Evolutionary conservation across 2,329 filamentous ascomycete species (phyloP).

Genomic region (Sporothrix schenckii): DNA sequence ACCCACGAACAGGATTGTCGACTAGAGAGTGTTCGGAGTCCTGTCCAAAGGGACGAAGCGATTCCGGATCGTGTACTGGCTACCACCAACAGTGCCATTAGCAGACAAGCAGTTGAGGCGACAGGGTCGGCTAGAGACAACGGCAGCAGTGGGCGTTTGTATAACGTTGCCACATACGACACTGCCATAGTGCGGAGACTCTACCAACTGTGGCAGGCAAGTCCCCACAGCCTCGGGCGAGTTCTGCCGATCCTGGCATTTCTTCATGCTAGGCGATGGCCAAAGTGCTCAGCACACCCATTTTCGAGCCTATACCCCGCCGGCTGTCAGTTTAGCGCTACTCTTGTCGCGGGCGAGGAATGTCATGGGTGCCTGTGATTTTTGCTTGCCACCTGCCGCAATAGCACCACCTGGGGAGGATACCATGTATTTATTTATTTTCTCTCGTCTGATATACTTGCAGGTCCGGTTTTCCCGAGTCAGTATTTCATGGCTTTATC

Average conservation of each 20-base stretch:
- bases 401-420: background rate
- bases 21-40: background rate
- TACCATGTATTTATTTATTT: background rate
- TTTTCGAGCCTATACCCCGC: slow-evolving; percentile 8
- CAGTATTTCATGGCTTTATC: slow-evolving; percentile 1
- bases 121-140: background rate
- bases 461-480: background rate
- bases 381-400: slow-evolving; percentile 2
- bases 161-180: background rate
- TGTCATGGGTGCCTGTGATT: slow-evolving; percentile 2
- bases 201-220: too few relatives aligned
- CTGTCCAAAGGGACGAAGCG: background rate
- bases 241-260: slow-evolving; percentile 33
- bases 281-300: slow-evolving; percentile 21
- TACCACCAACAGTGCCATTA: background rate
- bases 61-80: background rate
- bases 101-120: background rate
- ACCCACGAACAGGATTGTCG: background rate
- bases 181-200: background rate
- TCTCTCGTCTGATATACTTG: background rate
- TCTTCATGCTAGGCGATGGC: background rate
- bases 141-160: background rate
- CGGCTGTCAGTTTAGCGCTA: background rate
- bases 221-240: slow-evolving; percentile 29
- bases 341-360: background rate